These are phyloP conservation scores for Penicillium longicatenatum DNA, from an alignment of 495 filamentous ascomycete species.

Conservation along the genomic window DNA sequence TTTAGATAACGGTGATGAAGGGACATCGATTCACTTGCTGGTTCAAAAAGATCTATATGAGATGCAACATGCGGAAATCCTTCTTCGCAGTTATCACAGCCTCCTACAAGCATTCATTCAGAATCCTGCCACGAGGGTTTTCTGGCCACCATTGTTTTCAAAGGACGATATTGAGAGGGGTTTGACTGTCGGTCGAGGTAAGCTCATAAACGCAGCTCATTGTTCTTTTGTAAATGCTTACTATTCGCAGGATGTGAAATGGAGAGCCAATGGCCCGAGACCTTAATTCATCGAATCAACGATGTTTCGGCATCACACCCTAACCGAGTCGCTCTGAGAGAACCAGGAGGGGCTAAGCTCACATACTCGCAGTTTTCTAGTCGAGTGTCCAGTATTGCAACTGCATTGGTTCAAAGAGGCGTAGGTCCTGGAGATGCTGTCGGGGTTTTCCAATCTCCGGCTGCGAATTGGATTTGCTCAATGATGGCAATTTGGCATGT, in stretches of 20 bases:
- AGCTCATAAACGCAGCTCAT: not conserved
- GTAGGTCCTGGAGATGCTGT: constrained; percentile 27
- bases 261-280: constrained; percentile 31
- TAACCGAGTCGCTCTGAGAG: constrained; percentile 14
- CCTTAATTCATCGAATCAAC: constrained; percentile 38
- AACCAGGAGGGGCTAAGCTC: constrained; percentile 8
- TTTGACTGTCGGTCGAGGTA: constrained; percentile 19
- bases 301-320: constrained; percentile 16
- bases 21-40: constrained; percentile 14
- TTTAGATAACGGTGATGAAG: constrained; percentile 13
- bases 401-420: constrained; percentile 16
- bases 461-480: constrained; percentile 47
- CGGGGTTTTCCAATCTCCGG: constrained; percentile 27
- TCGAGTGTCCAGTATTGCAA: constrained; percentile 16
- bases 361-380: constrained; percentile 18
- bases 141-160: constrained; percentile 19
- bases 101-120: constrained; percentile 26
- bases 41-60: constrained; percentile 30
- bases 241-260: constrained; percentile 20
- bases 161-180: constrained; percentile 13
- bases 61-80: constrained; percentile 22
- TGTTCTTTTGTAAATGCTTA: not conserved
- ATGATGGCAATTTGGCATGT: constrained; percentile 51
- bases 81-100: constrained; percentile 32
- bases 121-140: constrained; percentile 24